These are phyloP conservation scores for Ceratobasidium sp. DNA, from an alignment of 1,284 basidiomycete genomes.

Conservation along the genomic window DNA sequence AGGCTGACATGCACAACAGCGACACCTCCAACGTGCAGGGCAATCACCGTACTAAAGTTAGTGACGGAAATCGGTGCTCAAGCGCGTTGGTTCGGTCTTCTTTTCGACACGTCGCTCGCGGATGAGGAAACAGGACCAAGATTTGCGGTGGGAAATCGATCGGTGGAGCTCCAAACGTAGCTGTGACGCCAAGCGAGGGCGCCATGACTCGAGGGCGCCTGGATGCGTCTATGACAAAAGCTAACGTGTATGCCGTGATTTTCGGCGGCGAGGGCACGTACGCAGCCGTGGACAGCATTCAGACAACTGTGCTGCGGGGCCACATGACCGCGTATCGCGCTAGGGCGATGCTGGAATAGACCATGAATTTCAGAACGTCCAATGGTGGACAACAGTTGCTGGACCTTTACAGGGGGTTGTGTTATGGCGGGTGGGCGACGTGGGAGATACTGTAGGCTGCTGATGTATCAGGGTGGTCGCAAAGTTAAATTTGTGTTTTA, in stretches of 20 bases:
- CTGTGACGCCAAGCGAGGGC: constrained; percentile 29
- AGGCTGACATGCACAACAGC: not conserved
- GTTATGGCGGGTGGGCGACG: not conserved
- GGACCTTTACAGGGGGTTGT: not conserved
- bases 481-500: constrained; percentile 38
- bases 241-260: constrained; percentile 5
- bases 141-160: constrained; percentile 23
- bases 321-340: constrained; percentile 11
- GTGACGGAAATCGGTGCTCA: not conserved
- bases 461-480: constrained; percentile 26
- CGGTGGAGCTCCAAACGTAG: constrained; percentile 13
- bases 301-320: not conserved
- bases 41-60: not conserved
- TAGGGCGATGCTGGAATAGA: constrained; percentile 6
- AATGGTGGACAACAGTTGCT: not conserved
- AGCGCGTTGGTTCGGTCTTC: constrained; percentile 19
- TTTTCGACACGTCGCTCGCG: not conserved
- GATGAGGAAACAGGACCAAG: constrained; percentile 9
- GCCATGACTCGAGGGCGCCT: constrained; percentile 4
- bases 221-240: not conserved
- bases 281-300: not conserved
- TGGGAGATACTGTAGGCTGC: not conserved
- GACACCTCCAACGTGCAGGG: constrained; percentile 4
- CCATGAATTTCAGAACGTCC: not conserved
- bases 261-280: constrained; percentile 1